These are phyloP conservation scores for Leccinum ochraceum DNA, from an alignment of 768 basidiomycete species.

Conservation along the genomic window DNA sequence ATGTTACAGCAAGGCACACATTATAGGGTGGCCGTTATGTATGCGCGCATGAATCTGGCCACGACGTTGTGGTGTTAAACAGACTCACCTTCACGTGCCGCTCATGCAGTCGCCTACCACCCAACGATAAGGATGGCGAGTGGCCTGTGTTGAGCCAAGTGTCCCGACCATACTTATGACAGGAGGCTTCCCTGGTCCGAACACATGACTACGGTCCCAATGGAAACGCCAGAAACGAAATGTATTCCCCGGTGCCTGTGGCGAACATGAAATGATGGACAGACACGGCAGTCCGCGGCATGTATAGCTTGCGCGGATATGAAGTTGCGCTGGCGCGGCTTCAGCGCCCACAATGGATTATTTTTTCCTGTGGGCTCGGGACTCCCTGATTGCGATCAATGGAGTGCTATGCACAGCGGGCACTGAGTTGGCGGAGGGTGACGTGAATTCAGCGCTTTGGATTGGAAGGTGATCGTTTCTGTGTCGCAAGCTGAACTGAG, in stretches of 20 bases:
- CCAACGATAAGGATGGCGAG: neutral
- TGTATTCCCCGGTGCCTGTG: slow-evolving; percentile 32
- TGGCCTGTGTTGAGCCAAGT: neutral
- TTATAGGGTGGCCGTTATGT: neutral
- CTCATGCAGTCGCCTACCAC: neutral
- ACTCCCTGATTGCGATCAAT: slow-evolving; percentile 5
- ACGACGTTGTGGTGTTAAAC: neutral
- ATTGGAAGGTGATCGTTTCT: neutral
- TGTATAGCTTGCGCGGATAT: slow-evolving; percentile 32
- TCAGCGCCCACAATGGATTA: slow-evolving; percentile 13
- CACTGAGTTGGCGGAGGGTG: neutral
- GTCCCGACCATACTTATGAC: neutral
- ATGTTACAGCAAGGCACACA: neutral
- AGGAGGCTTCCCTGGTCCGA: slow-evolving; percentile 1
- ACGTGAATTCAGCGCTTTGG: neutral
- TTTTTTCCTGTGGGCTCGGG: slow-evolving; percentile 6
- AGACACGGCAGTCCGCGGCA: slow-evolving; percentile 28
- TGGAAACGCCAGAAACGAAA: slow-evolving; percentile 24
- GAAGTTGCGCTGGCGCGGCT: slow-evolving; percentile 21
- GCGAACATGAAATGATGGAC: slow-evolving; percentile 27
- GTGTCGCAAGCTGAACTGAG: neutral
- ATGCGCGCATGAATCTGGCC: slow-evolving; percentile 1
- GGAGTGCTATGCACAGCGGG: slow-evolving; percentile 10
- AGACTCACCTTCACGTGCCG: neutral
- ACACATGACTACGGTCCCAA: slow-evolving; percentile 24